Conservation (phyloP, 2,329 filamentous ascomycete genomes). For the Colletotrichum eremochloae region DNA sequence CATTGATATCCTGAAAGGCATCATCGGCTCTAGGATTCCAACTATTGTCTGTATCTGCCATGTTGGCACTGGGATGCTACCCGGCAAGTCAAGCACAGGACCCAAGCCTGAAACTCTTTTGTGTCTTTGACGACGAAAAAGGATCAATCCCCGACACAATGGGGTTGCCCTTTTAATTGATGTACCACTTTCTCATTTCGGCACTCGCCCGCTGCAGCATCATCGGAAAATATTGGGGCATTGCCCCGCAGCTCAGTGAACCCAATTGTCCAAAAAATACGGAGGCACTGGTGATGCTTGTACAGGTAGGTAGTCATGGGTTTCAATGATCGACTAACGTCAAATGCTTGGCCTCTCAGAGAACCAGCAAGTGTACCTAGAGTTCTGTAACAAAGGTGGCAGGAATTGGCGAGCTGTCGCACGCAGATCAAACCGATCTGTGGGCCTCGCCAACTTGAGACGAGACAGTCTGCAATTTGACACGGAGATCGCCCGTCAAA, state of each 20-base stretch:
- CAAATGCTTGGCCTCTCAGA: conserved; percentile 4
- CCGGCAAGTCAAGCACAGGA: neutral
- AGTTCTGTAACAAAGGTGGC: conserved; percentile 15
- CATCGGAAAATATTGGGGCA: neutral
- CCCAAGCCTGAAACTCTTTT: neutral
- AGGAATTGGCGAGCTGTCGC: conserved; percentile 36
- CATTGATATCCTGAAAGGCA: neutral
- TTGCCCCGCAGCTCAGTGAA: neutral
- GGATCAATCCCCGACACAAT: neutral
- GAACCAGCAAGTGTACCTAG: conserved; percentile 15
- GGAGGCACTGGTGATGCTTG: neutral
- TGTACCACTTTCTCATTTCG: neutral
- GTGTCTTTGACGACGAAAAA: neutral
- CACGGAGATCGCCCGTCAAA: conserved; percentile 21
- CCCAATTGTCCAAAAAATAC: neutral
- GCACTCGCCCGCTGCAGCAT: neutral
- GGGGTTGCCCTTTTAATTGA: neutral
- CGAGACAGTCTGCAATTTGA: conserved; percentile 33
- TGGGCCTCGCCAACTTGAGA: conserved; percentile 23
- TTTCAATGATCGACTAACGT: neutral
- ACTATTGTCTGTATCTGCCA: neutral
- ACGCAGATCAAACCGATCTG: conserved; percentile 25
- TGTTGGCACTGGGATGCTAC: neutral
- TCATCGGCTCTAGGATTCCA: neutral
- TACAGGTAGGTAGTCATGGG: neutral